Conservation (phyloP, 768 basidiomycete genomes). For the Russula sp. region DNA sequence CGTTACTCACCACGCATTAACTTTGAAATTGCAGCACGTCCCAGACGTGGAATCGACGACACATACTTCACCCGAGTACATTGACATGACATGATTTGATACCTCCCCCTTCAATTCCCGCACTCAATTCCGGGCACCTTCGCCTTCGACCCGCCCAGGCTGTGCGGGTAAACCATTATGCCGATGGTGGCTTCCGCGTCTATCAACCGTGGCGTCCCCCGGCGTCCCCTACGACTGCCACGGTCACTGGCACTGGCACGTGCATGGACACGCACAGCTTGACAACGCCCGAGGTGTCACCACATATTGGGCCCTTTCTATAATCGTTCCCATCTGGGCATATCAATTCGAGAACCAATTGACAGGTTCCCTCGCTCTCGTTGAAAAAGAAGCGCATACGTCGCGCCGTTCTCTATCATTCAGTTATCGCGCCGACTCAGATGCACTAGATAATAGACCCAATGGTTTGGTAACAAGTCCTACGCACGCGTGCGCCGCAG, state of each 20-base stretch:
- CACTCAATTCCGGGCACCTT: too few species aligned
- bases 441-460: background rate
- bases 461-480: background rate
- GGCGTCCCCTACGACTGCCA: background rate
- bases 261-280: background rate
- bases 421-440: too few species aligned
- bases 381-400: background rate
- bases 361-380: background rate
- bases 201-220: too few species aligned
- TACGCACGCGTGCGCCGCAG: too few species aligned
- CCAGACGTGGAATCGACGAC: too few species aligned
- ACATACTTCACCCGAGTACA: background rate
- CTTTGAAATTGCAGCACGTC: too few species aligned
- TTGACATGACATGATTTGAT: background rate
- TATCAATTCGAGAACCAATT: background rate
- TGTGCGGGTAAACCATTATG: too few species aligned
- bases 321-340: background rate
- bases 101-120: too few species aligned
- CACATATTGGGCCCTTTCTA: background rate
- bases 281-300: too few species aligned
- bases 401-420: background rate
- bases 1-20: background rate
- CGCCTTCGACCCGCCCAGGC: too few species aligned
- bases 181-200: too few species aligned
- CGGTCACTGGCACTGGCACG: background rate